A percentile compares a stretch with the other conserved stretches of the same genome.
phyloP scores from a whole-genome alignment of 129 eudicot genomes.

The Cynara cardunculus region DNA sequence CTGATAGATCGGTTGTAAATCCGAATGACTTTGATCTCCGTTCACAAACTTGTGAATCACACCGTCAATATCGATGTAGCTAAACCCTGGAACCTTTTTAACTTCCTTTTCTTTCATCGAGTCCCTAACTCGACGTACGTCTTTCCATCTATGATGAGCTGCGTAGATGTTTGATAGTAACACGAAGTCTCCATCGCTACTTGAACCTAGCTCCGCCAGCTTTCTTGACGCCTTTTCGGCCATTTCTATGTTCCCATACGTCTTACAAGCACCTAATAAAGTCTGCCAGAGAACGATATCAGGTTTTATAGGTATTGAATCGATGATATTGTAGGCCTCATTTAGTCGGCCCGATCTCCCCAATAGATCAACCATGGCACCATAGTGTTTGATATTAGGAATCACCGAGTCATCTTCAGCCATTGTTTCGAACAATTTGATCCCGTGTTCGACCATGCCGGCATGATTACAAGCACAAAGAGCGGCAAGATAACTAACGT shows the following conservation, averaged over 20 bases:
- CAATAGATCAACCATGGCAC: slow-evolving; percentile 75
- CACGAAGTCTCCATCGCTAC: slow-evolving; percentile 73
- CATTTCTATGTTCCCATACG: slow-evolving; percentile 66
- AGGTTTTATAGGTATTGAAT: slow-evolving; percentile 69
- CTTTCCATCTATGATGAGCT: slow-evolving; percentile 82
- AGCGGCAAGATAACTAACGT: slow-evolving; percentile 59
- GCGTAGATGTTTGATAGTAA: slow-evolving; percentile 79
- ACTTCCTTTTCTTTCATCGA: slow-evolving; percentile 66
- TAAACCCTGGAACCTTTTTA: slow-evolving; percentile 83
- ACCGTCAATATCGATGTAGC: slow-evolving; percentile 68
- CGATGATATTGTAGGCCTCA: slow-evolving; percentile 55
- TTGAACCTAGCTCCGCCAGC: slow-evolving; percentile 84
- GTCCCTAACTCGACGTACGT: slow-evolving; percentile 71
- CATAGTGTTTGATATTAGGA: slow-evolving; percentile 78
- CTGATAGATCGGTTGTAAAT: slow-evolving; percentile 48
- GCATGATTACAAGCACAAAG: slow-evolving; percentile 88
- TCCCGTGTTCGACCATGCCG: slow-evolving; percentile 79
- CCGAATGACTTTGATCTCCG: slow-evolving; percentile 64
- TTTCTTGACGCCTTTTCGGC: slow-evolving; percentile 79
- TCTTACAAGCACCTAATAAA: slow-evolving; percentile 75
- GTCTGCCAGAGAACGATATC: slow-evolving; percentile 94
- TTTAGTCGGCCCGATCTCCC: slow-evolving; percentile 78
- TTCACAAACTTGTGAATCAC: slow-evolving; percentile 61
- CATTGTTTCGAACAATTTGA: slow-evolving; percentile 53
- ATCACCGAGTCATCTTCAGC: slow-evolving; percentile 29